phyloP scores from a whole-genome alignment of 805 yeast species.

The Isabelozyma pseudorhagii region DNA sequence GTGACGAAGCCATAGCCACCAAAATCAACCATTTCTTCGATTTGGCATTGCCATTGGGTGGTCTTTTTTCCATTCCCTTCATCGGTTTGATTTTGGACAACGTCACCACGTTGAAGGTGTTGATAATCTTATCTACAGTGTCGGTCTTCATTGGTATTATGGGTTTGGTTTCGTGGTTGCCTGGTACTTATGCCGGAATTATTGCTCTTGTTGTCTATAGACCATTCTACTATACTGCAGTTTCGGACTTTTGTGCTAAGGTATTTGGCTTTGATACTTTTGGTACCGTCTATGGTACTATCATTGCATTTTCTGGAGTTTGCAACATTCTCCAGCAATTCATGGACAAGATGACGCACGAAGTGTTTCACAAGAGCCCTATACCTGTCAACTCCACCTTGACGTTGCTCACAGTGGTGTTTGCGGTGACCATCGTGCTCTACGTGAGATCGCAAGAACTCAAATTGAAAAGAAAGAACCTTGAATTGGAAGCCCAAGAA shows the following conservation, averaged over 20 bases:
- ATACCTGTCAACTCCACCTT: conserved; percentile 66
- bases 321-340: conserved; percentile 69
- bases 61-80: conserved; percentile 80
- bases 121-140: conserved; percentile 48
- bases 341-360: conserved; percentile 71
- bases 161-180: conserved; percentile 59
- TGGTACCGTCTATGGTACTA: conserved; percentile 76
- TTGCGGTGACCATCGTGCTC: conserved; percentile 44
- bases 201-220: conserved; percentile 73
- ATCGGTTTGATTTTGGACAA: conserved; percentile 80
- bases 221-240: conserved; percentile 57
- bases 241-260: conserved; percentile 59
- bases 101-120: conserved; percentile 56
- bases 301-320: conserved; percentile 80
- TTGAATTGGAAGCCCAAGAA: conserved; percentile 63
- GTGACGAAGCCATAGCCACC: conserved; percentile 50
- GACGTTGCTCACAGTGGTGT: conserved; percentile 49
- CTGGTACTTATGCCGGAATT: conserved; percentile 67
- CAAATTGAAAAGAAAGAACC: conserved; percentile 44
- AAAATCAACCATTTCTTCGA: conserved; percentile 74
- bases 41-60: conserved; percentile 84
- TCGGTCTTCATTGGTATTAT: conserved; percentile 67
- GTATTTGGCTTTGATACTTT: conserved; percentile 61
- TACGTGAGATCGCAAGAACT: conserved; percentile 42
- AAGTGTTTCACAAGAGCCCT: conserved; percentile 68